Evolutionary conservation across 305 asterid species (phyloP), one percentile per base, ranked within the genome.

Genomic region (Andrographis paniculata): DNA sequence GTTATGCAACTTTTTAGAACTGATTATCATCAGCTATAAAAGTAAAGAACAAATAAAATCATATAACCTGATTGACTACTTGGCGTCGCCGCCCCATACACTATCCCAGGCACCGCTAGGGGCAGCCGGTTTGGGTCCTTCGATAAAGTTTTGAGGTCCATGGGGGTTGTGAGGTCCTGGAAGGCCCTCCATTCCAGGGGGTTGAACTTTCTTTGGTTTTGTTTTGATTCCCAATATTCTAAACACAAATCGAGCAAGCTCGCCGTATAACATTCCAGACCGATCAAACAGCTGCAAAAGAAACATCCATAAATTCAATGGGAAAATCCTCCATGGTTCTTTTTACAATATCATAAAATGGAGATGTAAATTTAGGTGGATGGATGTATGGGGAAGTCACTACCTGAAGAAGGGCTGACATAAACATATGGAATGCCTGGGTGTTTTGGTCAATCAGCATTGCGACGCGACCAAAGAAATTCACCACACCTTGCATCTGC

Each of bases 391-490:
- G 24, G 41, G 17, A 48, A 52, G 53, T 15, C 36, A 16, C 24
- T 75, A 91, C 99, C 99, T 87, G 96, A 65, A 91, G 95, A 63
- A 91, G 89, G 63, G 96, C 94, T 12, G 72, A 27, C 89, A 87
- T 83, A 64, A 91, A 87, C 99, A 87, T 72, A 60, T 91, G 99
- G 67, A 91, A 87, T 13, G 99, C 99, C 67, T 91, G 96, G 35
- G 96, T 84, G 53, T 91, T 91, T 66, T 91, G 99, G 81, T 91
- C 96, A n/a, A 83, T 78, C 77, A 87, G 55, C 62, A 91, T 73
- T 40, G 96, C 84, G 45, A 91, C 21, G 33, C 99, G 79, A 42
- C 96, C 96, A 45, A 87, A 91, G 76, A 87, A 91, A 58, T 53
- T 81, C 44, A 91, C 96, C 7, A 81, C 93, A 22, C 99, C 99